phyloP scores from a whole-genome alignment of 371 early-diverging fungal species.

The Mucor racemosus region DNA sequence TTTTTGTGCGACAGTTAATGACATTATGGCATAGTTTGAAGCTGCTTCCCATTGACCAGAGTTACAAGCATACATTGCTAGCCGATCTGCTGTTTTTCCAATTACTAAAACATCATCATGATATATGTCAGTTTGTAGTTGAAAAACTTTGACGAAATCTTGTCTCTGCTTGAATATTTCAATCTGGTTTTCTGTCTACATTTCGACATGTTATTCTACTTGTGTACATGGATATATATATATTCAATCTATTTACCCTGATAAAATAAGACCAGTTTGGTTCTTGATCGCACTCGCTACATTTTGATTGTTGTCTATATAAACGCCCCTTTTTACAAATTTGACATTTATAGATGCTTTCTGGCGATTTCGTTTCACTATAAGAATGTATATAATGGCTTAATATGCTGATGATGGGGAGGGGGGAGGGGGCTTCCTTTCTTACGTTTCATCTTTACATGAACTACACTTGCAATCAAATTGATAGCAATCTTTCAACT shows the following conservation, averaged over 20 bases:
- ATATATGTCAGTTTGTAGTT: slow-evolving; percentile 25
- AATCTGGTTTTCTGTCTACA: slow-evolving; percentile 16
- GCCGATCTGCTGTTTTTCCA: slow-evolving; percentile 29
- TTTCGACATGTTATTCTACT: no score
- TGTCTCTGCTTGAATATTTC: neutral
- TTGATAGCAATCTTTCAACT: slow-evolving; percentile 29
- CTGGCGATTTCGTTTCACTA: neutral
- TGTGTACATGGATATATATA: no score
- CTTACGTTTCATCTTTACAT: slow-evolving; percentile 24
- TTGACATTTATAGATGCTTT: slow-evolving; percentile 31
- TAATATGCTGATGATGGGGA: neutral
- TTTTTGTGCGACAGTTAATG: slow-evolving; percentile 22
- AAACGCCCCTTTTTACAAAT: slow-evolving; percentile 16
- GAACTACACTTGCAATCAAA: slow-evolving; percentile 39
- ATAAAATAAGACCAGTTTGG: slow-evolving; percentile 17
- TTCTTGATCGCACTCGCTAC: slow-evolving; percentile 16
- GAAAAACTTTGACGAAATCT: slow-evolving; percentile 10
- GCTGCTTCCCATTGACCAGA: slow-evolving; percentile 17
- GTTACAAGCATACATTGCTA: slow-evolving; percentile 24
- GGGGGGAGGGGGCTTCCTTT: no score
- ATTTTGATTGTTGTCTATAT: slow-evolving; percentile 17
- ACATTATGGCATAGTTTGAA: slow-evolving; percentile 20
- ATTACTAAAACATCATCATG: slow-evolving; percentile 17
- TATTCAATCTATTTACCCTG: slow-evolving; percentile 8
- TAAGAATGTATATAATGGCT: neutral